These are phyloP conservation scores for Leptodontidium sp. DNA, from an alignment of 2,329 filamentous ascomycete species.

Conservation along the genomic window DNA sequence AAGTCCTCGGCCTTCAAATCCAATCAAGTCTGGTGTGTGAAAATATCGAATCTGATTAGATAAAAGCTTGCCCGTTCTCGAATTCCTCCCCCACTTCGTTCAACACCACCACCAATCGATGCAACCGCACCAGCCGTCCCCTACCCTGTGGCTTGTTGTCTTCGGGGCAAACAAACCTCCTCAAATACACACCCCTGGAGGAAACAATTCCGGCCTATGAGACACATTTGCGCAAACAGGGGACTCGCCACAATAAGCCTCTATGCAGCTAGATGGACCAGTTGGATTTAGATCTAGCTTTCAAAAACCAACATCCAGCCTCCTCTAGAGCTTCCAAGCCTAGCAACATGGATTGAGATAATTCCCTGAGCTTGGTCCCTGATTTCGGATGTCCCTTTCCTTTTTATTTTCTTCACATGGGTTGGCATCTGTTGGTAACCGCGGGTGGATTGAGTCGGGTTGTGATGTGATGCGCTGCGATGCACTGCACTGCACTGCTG, in stretches of 20 bases:
- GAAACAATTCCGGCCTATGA: neutral
- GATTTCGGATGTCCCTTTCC: slow-evolving; percentile 5
- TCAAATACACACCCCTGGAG: neutral
- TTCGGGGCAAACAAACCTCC: neutral
- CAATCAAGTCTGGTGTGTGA: slow-evolving; percentile 10
- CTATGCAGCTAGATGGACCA: neutral
- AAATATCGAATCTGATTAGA: slow-evolving; percentile 19
- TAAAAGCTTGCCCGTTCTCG: slow-evolving; percentile 2
- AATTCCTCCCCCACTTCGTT: neutral
- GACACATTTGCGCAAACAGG: neutral
- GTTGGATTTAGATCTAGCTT: neutral
- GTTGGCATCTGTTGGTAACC: neutral
- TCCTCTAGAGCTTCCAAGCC: neutral
- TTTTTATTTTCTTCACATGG: neutral
- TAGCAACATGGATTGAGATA: neutral
- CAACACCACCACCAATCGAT: slow-evolving; percentile 2
- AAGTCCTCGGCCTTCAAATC: neutral
- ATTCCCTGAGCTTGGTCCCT: neutral
- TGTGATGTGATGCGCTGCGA: neutral
- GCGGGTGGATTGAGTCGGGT: neutral
- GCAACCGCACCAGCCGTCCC: slow-evolving; percentile 8
- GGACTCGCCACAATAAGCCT: neutral
- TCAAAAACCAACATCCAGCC: slow-evolving; percentile 3
- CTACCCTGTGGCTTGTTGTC: slow-evolving; percentile 9
- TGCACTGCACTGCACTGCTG: neutral